Percentiles rank a stretch among this genome's conserved stretches.
Evolutionary conservation across 306 rosid species (phyloP).

Genomic region (Dalbergia cochinchinensis): DNA sequence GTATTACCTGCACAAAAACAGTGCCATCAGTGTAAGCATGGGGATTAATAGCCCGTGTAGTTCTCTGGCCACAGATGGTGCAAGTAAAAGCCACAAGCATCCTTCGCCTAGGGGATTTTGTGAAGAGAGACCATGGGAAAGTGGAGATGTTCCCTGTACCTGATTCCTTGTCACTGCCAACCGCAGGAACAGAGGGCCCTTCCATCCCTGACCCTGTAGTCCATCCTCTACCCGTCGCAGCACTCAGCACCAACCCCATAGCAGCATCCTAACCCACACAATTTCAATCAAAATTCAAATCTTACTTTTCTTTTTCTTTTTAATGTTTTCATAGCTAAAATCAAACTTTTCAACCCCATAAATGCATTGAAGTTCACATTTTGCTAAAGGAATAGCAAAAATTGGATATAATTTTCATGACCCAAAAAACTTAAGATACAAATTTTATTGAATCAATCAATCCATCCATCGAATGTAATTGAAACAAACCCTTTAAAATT

Average conservation of each 20-base stretch:
- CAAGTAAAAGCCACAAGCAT: slow-evolving; percentile 95
- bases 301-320: background rate
- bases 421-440: background rate
- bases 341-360: background rate
- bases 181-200: slow-evolving; percentile 90
- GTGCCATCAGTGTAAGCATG: slow-evolving; percentile 99
- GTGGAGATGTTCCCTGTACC: slow-evolving; percentile 82
- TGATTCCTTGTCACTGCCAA: slow-evolving; percentile 51
- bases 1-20: slow-evolving; percentile 95
- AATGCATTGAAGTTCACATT: slow-evolving; percentile 4
- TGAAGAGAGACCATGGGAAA: slow-evolving; percentile 97
- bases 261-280: slow-evolving; percentile 75
- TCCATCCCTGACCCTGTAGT: slow-evolving; percentile 99
- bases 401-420: background rate
- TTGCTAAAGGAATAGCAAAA: slow-evolving; percentile 14
- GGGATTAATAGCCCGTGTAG: slow-evolving; percentile 93
- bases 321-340: background rate
- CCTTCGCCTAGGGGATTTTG: slow-evolving; percentile 94
- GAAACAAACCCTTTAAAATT: background rate
- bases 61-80: slow-evolving; percentile 94
- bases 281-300: slow-evolving; percentile 30
- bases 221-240: slow-evolving; percentile 95
- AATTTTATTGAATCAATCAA: no score
- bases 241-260: slow-evolving; percentile 94
- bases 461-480: background rate